Base-by-base conservation (phyloP, 768 basidiomycete species). In the Boletellus ananas region DNA sequence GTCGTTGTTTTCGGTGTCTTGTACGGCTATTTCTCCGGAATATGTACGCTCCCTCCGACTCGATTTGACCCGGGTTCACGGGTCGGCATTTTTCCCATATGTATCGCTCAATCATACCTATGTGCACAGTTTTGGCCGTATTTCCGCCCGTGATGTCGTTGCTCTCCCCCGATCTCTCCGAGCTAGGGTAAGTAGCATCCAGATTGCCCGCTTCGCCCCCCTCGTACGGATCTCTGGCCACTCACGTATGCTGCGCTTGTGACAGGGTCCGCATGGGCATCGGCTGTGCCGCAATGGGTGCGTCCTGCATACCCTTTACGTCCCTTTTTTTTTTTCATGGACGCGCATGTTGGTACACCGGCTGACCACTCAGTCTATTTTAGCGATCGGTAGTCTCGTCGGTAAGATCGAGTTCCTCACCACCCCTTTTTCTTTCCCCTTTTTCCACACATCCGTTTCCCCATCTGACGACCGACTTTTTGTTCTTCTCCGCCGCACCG, bases 1-100 rank as follows among this genome's bases (percentile, higher is more conserved):
- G 69, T 76, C 16, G 65, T 78, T 14, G 57, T 70, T 3, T 74
- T 79, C 49, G 72, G 73, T 2, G 52, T 75, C 35, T 52, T 77
- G 1, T 82, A 75, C 54, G 80, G 81, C 12, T 78, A 76, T 57
- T 78, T 78, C 54, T 71, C 72, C n/a, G 81, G 80, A 14, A 70
- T 70, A 17, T 70, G 74, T 75, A 40, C 43, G 73, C 3, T 29
- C 29, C 29, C 29, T 11, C 29, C 29, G 8, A 11, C 11, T 50
- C 38, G 20, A 20, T 18, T 34, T 21, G 6, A 29, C 21, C 20
- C 34, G 16, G 20, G 7, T 34, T 8, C 8, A 23, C 18, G 27
- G 41, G 16, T 25, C 46, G 17, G 29, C 18, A 14, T 14, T 17
- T n/a, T 6, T 41, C 8, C 18, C 23, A 25, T 25, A 25, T 34